Evolutionary conservation across 2,329 filamentous ascomycete genomes (phyloP).

Genomic region (Nothophaeocryptopus gaeumannii): DNA sequence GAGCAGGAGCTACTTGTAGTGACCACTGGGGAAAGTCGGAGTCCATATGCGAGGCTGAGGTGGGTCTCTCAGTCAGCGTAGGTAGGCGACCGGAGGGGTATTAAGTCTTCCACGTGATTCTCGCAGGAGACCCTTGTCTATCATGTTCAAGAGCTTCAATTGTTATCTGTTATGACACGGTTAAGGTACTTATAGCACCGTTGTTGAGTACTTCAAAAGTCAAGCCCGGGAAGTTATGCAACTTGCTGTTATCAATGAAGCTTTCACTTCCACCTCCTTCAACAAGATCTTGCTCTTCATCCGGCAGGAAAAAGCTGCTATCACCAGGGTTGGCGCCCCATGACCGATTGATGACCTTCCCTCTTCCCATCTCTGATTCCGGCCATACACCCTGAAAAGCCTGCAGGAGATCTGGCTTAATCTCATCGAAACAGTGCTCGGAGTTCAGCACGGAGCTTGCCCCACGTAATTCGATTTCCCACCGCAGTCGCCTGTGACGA

Average conservation of each 20-base stretch:
- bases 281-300: constrained; percentile 38
- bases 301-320: constrained; percentile 35
- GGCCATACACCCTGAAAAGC: constrained; percentile 53
- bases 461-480: constrained; percentile 58
- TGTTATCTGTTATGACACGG: constrained; percentile 38
- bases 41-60: no score
- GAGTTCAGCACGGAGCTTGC: constrained; percentile 58
- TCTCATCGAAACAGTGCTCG: constrained; percentile 70
- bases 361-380: constrained; percentile 49
- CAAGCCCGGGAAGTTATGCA: constrained; percentile 90
- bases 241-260: constrained; percentile 69
- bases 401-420: constrained; percentile 51
- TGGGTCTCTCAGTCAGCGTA: no score
- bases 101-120: no score
- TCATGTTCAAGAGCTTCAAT: no score
- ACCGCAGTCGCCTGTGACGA: constrained; percentile 82
- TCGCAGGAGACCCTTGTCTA: no score
- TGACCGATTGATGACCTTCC: constrained; percentile 38
- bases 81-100: no score
- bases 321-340: constrained; percentile 36
- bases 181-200: constrained; percentile 82
- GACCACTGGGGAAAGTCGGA: no score
- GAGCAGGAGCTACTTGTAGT: no score
- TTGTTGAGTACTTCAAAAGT: constrained; percentile 96
- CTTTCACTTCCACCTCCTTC: constrained; percentile 47